phyloP scores from a whole-genome alignment of 495 filamentous ascomycete genomes.

The Aspergillus ellipticus region DNA sequence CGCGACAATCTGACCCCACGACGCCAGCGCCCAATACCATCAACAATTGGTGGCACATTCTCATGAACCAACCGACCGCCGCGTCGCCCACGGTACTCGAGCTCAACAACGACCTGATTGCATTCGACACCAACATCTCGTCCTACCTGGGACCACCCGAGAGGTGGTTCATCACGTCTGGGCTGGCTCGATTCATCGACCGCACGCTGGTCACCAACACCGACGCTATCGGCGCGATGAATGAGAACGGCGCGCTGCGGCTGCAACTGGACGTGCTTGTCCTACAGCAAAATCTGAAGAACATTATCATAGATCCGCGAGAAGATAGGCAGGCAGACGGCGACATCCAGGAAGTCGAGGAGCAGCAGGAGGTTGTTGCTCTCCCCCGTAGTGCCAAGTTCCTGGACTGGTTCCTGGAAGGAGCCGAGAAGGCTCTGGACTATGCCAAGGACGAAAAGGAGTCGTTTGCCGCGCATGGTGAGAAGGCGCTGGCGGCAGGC shows the following conservation, averaged over 20 bases:
- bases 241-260: conserved; percentile 68
- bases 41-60: conserved; percentile 64
- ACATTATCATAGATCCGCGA: conserved; percentile 55
- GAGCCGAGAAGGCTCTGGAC: conserved; percentile 65
- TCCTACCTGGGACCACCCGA: conserved; percentile 58
- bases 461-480: conserved; percentile 32
- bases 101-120: conserved; percentile 74
- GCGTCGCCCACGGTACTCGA: conserved; percentile 74
- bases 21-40: conserved; percentile 52
- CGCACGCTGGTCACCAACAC: conserved; percentile 64
- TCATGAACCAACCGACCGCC: conserved; percentile 70
- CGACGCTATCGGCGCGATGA: conserved; percentile 63
- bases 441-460: conserved; percentile 58
- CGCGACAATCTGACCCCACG: conserved; percentile 34
- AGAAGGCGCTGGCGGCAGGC: conserved; percentile 34
- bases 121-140: conserved; percentile 76
- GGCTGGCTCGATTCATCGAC: conserved; percentile 69
- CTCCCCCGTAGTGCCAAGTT: conserved; percentile 70
- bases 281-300: conserved; percentile 91
- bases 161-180: conserved; percentile 68
- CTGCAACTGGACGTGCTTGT: conserved; percentile 91
- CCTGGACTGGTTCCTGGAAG: conserved; percentile 74
- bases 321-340: conserved; percentile 9
- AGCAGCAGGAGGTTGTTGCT: conserved; percentile 50
- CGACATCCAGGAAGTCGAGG: conserved; percentile 7